These are phyloP conservation scores for Penicillium pulvis DNA, from an alignment of 495 filamentous ascomycete species.

Conservation along the genomic window DNA sequence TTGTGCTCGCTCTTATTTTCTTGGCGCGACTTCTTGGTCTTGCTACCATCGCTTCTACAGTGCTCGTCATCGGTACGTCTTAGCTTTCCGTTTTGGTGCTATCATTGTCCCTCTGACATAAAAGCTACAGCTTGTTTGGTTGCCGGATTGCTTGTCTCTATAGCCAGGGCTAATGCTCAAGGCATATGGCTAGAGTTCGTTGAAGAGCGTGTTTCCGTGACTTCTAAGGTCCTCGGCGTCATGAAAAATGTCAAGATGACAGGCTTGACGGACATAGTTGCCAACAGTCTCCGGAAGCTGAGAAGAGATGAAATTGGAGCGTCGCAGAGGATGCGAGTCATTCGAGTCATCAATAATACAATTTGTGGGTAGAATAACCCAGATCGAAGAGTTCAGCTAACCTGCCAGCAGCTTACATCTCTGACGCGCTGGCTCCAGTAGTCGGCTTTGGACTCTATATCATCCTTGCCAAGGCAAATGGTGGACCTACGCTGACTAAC, in stretches of 20 bases:
- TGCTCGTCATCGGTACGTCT: constrained; percentile 46
- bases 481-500: constrained; percentile 24
- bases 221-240: constrained; percentile 49
- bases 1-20: constrained; percentile 54
- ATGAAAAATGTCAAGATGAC: constrained; percentile 64
- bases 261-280: constrained; percentile 48
- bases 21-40: constrained; percentile 53
- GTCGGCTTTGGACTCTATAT: constrained; percentile 28
- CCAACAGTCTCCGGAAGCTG: constrained; percentile 33
- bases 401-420: constrained; percentile 17
- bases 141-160: constrained; percentile 21
- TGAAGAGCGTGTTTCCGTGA: constrained; percentile 53
- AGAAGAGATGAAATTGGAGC: constrained; percentile 20
- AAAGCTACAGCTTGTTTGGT: constrained; percentile 24
- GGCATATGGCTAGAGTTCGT: constrained; percentile 54
- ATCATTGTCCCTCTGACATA: constrained; percentile 1
- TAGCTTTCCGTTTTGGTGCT: not conserved
- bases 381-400: constrained; percentile 2
- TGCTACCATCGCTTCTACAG: constrained; percentile 45
- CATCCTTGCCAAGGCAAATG: constrained; percentile 17
- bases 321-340: constrained; percentile 18
- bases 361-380: constrained; percentile 12
- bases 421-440: constrained; percentile 24
- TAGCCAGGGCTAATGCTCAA: constrained; percentile 23
- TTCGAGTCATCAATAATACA: constrained; percentile 16